Percentiles rank a stretch among this genome's conserved stretches.
phyloP scores from a whole-genome alignment of 1,284 basidiomycete species.

The Xerocomus nothofagi region DNA sequence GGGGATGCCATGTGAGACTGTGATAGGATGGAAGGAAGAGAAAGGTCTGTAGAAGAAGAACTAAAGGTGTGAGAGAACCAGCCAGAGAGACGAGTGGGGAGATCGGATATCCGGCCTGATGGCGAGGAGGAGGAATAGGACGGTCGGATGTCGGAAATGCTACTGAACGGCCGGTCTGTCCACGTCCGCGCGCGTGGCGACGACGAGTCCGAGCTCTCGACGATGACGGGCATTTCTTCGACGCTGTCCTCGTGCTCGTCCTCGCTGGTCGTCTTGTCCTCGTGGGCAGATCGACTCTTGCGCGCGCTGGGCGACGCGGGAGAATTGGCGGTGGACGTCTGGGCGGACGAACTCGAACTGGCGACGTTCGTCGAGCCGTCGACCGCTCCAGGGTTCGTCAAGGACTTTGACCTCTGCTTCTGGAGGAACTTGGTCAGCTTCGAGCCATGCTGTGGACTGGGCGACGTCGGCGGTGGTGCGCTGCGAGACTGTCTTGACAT shows the following conservation, averaged over 20 bases:
- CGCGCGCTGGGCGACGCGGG: slow-evolving; percentile 20
- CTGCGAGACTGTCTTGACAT: slow-evolving; percentile 44
- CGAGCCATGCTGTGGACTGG: slow-evolving; percentile 38
- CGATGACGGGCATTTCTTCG: slow-evolving; percentile 52
- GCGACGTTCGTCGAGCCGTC: slow-evolving; percentile 44
- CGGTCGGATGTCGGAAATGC: slow-evolving; percentile 44
- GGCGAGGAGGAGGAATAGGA: slow-evolving; percentile 30
- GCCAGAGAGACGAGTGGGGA: slow-evolving; percentile 66
- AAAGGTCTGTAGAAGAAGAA: slow-evolving; percentile 67
- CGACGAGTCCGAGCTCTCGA: slow-evolving; percentile 45
- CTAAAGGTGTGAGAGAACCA: slow-evolving; percentile 78
- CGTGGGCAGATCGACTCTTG: slow-evolving; percentile 16
- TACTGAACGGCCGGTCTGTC: slow-evolving; percentile 47
- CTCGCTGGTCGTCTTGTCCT: slow-evolving; percentile 21
- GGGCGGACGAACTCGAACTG: slow-evolving; percentile 41
- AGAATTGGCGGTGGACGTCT: slow-evolving; percentile 28
- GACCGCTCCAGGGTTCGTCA: slow-evolving; percentile 45
- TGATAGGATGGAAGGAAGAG: slow-evolving; percentile 59
- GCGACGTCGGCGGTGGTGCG: slow-evolving; percentile 37
- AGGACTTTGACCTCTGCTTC: slow-evolving; percentile 59
- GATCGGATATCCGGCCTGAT: slow-evolving; percentile 44
- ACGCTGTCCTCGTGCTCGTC: slow-evolving; percentile 26
- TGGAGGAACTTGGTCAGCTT: slow-evolving; percentile 69
- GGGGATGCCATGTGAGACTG: slow-evolving; percentile 46
- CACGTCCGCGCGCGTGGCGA: slow-evolving; percentile 45